Conservation (phyloP, 306 rosid species). For the Glycine tomentella region DNA sequence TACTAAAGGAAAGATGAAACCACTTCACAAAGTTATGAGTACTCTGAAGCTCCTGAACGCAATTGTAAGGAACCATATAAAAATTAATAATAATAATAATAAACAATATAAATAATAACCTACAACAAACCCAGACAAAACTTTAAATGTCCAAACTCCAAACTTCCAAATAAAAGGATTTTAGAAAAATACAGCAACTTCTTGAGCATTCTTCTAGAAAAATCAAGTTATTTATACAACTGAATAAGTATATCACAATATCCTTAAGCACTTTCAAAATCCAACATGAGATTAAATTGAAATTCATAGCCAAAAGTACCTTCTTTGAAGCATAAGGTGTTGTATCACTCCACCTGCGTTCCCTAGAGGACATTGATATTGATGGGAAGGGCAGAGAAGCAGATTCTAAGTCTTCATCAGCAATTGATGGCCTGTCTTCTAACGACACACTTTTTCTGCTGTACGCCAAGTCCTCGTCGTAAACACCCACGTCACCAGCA, state of each 20-base stretch:
- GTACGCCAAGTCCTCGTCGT: constrained; percentile 78
- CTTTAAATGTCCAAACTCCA: neutral
- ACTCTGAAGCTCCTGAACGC: neutral
- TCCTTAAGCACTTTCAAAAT: constrained; percentile 23
- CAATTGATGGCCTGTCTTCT: constrained; percentile 58
- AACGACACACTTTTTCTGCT: constrained; percentile 46
- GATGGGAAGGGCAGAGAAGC: constrained; percentile 65
- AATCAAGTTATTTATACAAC: constrained; percentile 33
- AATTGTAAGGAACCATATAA: constrained; percentile 3
- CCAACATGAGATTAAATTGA: constrained; percentile 29
- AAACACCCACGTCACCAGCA: constrained; percentile 56
- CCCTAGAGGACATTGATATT: constrained; percentile 58
- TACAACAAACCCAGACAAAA: neutral
- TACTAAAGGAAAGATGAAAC: constrained; percentile 17
- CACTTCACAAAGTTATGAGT: constrained; percentile 27
- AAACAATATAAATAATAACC: neutral
- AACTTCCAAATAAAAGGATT: constrained; percentile 19
- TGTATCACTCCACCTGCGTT: constrained; percentile 85
- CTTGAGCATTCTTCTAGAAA: constrained; percentile 17
- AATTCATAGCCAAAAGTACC: constrained; percentile 62
- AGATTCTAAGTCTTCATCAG: constrained; percentile 68
- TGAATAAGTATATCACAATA: constrained; percentile 11
- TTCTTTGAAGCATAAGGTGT: constrained; percentile 78
- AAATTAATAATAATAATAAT: neutral
- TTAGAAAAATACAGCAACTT: constrained; percentile 1